Base-by-base conservation (phyloP, 2,329 filamentous ascomycete genomes). In the Podosphaera aphanis region DNA sequence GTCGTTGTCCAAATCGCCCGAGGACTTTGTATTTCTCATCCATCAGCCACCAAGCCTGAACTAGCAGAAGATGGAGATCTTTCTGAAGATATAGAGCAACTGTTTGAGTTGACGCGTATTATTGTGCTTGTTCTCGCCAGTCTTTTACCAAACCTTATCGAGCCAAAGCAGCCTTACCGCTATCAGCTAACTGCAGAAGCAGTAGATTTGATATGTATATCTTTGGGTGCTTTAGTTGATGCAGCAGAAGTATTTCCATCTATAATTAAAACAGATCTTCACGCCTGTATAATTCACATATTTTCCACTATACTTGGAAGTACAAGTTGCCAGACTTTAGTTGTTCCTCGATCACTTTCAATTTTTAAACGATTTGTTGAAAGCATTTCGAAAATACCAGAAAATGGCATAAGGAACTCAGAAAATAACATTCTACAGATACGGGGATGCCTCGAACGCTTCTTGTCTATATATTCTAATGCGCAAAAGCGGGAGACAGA, bases 251-350 rank as follows among this genome's bases (percentile, higher is more conserved):
- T 95, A 15, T 98, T 98, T 63, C 92, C 92, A 0, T 77, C 83
- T 2, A 86, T 98, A 55, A 98, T 98, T 66, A 90, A 90, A 59
- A 88, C 85, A 8, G 90, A 98, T 60, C 70, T 98, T 5, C 85
- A 95, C 58, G 88, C 90, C 35, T 95, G 88, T 57, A 93, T 95
- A 53, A 73, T 98, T 43, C 86, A 98, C 64, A 93, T 95, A 46
- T 94, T 95, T 58, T 81, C 83, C 46, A 93, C 85, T 0, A 90
- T 93, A 47, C 71, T 98, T 11, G 81, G 83, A 13, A 94, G 85
- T 0, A 79, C 83, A 0, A 70, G 76, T 10, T 95, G 88, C 57
- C 92, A 98, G 62, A 74, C 83, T 21, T 71, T 83, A 33, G 83
- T 95, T 27, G 79, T 95, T 1, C 88, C 90, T 0, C 83, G 92